phyloP scores from a whole-genome alignment of 139 green algal genomes.

The Chlamydomonas sp. region DNA sequence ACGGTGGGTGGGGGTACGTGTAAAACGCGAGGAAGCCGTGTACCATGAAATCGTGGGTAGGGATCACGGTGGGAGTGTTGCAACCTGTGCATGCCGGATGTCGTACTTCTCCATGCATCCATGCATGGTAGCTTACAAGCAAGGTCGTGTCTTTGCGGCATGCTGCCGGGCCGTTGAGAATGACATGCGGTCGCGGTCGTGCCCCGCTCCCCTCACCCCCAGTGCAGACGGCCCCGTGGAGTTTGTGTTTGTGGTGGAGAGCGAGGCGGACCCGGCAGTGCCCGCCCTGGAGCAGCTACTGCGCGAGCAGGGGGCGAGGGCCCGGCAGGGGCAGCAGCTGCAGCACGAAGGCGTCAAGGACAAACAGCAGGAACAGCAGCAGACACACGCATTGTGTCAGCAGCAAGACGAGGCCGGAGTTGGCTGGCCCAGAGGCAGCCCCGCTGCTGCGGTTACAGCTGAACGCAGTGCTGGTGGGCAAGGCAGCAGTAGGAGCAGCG shows the following conservation, averaged over 20 bases:
- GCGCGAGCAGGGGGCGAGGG: neutral
- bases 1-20: conserved; percentile 50
- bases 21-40: neutral
- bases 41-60: neutral
- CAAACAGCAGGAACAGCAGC: neutral
- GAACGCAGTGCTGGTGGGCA: neutral
- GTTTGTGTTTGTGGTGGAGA: conserved; percentile 84
- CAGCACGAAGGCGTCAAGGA: neutral
- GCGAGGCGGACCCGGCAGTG: conserved; percentile 55
- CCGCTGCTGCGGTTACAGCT: no score
- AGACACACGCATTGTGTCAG: neutral
- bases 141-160: neutral
- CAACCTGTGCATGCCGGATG: neutral
- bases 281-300: conserved; percentile 32
- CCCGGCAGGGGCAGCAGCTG: neutral
- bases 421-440: no score
- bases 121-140: neutral
- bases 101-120: neutral
- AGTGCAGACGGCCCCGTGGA: conserved; percentile 66
- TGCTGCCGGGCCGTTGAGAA: neutral
- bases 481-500: neutral
- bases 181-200: neutral
- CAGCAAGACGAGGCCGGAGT: neutral
- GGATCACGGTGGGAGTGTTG: neutral
- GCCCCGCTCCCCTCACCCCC: neutral